phyloP scores from a whole-genome alignment of 2,329 filamentous ascomycete genomes.

The Cladosporium phlei region DNA sequence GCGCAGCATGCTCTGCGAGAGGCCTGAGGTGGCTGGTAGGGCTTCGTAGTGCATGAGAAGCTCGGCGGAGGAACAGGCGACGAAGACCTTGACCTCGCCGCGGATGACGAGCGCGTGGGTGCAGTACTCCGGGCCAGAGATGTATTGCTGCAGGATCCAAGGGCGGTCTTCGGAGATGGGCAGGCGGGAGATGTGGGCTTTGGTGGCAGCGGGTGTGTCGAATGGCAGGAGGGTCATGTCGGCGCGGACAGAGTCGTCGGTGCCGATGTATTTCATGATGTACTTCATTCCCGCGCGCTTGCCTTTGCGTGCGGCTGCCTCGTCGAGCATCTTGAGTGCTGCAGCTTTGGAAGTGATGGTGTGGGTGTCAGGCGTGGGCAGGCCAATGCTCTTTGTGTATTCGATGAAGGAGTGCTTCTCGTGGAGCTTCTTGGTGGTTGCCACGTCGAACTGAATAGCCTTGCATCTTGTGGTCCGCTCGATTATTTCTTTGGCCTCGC shows the following conservation, averaged over 20 bases:
- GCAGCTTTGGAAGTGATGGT: conserved; percentile 51
- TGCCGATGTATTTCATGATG: conserved; percentile 62
- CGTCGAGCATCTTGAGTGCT: conserved; percentile 50
- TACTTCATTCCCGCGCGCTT: conserved; percentile 43
- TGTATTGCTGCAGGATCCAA: conserved; percentile 67
- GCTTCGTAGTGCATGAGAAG: conserved; percentile 63
- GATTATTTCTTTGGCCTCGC: conserved; percentile 57
- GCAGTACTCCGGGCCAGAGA: conserved; percentile 62
- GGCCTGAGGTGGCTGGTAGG: conserved; percentile 49
- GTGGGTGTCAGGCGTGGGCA: conserved; percentile 44
- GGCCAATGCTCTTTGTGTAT: conserved; percentile 50
- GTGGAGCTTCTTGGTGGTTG: conserved; percentile 55
- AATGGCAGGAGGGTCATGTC: conserved; percentile 64
- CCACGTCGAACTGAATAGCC: conserved; percentile 59
- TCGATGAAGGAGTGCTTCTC: conserved; percentile 63
- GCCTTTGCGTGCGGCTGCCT: conserved; percentile 19
- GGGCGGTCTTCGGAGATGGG: conserved; percentile 51
- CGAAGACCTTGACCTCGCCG: conserved; percentile 61
- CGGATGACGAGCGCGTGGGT: conserved; percentile 65
- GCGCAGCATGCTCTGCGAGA: conserved; percentile 57
- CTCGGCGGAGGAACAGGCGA: conserved; percentile 60
- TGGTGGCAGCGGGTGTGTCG: conserved; percentile 49
- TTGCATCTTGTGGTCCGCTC: conserved; percentile 55
- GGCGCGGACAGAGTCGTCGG: conserved; percentile 56
- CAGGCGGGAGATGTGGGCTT: conserved; percentile 51